phyloP scores from a whole-genome alignment of 2,329 filamentous ascomycete genomes.

The Aureobasidium vineae region DNA sequence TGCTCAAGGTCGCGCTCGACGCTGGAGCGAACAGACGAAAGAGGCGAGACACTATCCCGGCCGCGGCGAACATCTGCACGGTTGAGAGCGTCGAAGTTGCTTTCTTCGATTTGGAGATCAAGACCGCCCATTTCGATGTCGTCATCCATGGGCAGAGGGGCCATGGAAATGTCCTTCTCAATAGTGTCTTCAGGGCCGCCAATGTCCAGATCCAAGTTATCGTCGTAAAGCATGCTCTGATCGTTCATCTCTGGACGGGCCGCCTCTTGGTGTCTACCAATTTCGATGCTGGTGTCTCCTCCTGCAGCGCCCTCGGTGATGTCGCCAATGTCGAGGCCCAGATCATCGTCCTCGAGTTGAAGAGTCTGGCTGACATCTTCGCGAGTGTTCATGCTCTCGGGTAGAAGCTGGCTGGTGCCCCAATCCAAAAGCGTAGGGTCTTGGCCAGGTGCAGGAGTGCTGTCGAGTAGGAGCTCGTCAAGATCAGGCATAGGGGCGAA shows the following conservation, averaged over 20 bases:
- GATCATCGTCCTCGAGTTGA: slow-evolving; percentile 57
- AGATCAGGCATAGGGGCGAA: slow-evolving; percentile 77
- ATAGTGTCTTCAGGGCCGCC: slow-evolving; percentile 40
- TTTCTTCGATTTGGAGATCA: slow-evolving; percentile 42
- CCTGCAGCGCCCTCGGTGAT: slow-evolving; percentile 41
- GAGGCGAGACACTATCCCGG: slow-evolving; percentile 53
- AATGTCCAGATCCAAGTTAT: slow-evolving; percentile 53
- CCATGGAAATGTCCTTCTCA: slow-evolving; percentile 28
- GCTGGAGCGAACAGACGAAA: slow-evolving; percentile 54
- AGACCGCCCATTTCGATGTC: slow-evolving; percentile 48
- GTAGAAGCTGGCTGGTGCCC: slow-evolving; percentile 73
- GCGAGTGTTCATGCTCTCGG: slow-evolving; percentile 60
- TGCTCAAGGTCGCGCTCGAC: slow-evolving; percentile 63
- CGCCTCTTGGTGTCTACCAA: slow-evolving; percentile 79
- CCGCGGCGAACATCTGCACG: slow-evolving; percentile 45
- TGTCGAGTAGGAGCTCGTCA: slow-evolving; percentile 66
- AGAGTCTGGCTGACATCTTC: slow-evolving; percentile 35
- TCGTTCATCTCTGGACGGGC: slow-evolving; percentile 55
- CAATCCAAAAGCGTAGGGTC: slow-evolving; percentile 54
- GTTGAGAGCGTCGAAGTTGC: slow-evolving; percentile 37
- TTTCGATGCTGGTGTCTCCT: slow-evolving; percentile 66
- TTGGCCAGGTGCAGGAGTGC: slow-evolving; percentile 36
- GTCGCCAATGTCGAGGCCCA: slow-evolving; percentile 63
- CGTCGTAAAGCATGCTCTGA: slow-evolving; percentile 57
- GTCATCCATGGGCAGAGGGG: slow-evolving; percentile 33